Evolutionary conservation across 1,139 yeast species (phyloP).

Genomic region (Protomyces arabidopsidicola): DNA sequence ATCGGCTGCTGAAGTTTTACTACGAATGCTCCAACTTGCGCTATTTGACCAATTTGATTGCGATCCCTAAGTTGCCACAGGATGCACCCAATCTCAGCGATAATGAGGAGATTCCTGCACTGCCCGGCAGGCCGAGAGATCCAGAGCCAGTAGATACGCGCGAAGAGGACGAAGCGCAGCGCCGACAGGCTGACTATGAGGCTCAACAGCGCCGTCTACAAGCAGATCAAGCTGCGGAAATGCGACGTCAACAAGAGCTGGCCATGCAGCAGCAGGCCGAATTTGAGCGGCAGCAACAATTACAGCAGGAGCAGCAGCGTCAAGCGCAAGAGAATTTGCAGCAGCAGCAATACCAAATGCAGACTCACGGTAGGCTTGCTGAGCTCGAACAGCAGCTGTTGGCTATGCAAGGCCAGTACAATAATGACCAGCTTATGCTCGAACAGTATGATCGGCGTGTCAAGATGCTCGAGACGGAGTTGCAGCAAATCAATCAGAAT

Average conservation of each 20-base stretch:
- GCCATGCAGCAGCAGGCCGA: conserved; percentile 60
- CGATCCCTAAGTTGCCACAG: conserved; percentile 71
- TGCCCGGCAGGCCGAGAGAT: conserved; percentile 45
- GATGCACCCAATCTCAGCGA: conserved; percentile 64
- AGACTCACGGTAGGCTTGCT: conserved; percentile 72
- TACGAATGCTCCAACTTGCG: conserved; percentile 85
- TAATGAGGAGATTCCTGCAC: conserved; percentile 46
- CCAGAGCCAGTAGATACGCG: conserved; percentile 32
- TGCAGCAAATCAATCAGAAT: conserved; percentile 56
- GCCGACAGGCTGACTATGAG: conserved; percentile 46
- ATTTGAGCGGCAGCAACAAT: conserved; percentile 66
- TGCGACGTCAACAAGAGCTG: conserved; percentile 46
- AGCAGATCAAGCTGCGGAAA: conserved; percentile 39
- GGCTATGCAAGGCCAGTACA: conserved; percentile 73
- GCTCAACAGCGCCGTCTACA: conserved; percentile 50
- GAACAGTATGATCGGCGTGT: conserved; percentile 88
- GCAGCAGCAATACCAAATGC: conserved; percentile 67
- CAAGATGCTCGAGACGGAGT: conserved; percentile 71
- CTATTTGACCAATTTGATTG: conserved; percentile 74
- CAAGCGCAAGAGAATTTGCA: conserved; percentile 68
- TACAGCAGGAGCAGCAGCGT: conserved; percentile 65
- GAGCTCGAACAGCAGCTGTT: conserved; percentile 78
- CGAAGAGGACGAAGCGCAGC: conserved; percentile 44
- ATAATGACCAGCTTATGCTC: conserved; percentile 75
- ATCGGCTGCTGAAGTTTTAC: conserved; percentile 73